Evolutionary conservation across 805 yeast species (phyloP).

Genomic region (Candida nanaspora): DNA sequence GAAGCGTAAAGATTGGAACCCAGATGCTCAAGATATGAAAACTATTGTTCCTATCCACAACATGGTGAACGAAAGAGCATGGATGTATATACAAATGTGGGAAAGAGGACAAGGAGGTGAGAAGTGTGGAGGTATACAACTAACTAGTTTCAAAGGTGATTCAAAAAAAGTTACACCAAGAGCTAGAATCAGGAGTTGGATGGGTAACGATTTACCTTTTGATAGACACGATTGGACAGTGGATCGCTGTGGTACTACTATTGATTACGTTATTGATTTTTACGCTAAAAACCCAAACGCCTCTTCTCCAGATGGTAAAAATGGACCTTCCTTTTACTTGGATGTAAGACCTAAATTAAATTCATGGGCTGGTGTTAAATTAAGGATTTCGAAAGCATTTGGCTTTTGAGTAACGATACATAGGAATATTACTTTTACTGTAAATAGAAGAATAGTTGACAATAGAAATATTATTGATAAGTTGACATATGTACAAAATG

Average conservation of each 20-base stretch:
- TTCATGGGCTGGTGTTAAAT: conserved; percentile 67
- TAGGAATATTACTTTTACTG: not conserved
- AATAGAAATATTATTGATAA: no score
- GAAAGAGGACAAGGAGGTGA: conserved; percentile 55
- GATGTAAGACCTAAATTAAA: conserved; percentile 93
- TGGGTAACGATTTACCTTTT: conserved; percentile 77
- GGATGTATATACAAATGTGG: conserved; percentile 83
- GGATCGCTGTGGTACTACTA: conserved; percentile 72
- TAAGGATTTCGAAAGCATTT: conserved; percentile 59
- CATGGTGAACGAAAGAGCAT: conserved; percentile 86
- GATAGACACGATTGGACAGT: conserved; percentile 96
- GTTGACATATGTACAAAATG: not conserved
- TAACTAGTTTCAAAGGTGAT: conserved; percentile 87
- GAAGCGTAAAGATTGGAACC: conserved; percentile 85
- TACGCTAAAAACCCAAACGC: conserved; percentile 42
- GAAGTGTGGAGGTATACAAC: conserved; percentile 75
- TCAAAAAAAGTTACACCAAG: conserved; percentile 80
- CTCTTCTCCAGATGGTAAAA: conserved; percentile 33
- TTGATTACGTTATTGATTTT: conserved; percentile 92
- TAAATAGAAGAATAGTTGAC: no score
- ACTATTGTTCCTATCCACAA: conserved; percentile 92
- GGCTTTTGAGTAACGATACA: conserved; percentile 31
- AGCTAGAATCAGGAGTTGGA: conserved; percentile 58
- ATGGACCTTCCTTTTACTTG: conserved; percentile 52
- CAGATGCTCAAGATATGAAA: conserved; percentile 75